Conservation (phyloP, 306 rosid species). For the Hippophae tibetana region DNA sequence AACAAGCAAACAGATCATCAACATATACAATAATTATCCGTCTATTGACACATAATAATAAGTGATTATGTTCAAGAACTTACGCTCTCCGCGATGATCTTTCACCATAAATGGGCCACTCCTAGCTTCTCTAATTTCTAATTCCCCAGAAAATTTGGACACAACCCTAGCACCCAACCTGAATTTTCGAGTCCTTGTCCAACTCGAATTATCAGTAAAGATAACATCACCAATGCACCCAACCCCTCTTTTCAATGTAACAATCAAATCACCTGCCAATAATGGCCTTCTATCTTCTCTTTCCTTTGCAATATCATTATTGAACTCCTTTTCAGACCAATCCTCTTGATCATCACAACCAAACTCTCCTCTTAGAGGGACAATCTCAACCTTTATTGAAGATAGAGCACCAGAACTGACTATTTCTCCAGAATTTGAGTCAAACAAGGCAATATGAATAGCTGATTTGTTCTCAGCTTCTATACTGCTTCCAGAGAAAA, state of each 20-base stretch:
- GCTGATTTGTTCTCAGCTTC: conserved; percentile 19
- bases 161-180: conserved; percentile 45
- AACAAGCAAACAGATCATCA: too few relatives aligned
- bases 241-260: conserved; percentile 37
- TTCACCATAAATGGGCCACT: conserved; percentile 49
- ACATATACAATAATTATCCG: too few relatives aligned
- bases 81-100: conserved; percentile 59
- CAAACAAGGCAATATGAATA: conserved; percentile 32
- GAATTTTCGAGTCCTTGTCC: conserved; percentile 44
- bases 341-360: conserved; percentile 31
- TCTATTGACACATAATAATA: neutral
- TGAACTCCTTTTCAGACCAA: conserved; percentile 47
- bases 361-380: conserved; percentile 42
- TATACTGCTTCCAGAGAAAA: conserved; percentile 28
- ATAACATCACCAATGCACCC: conserved; percentile 9
- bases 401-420: conserved; percentile 39
- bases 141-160: conserved; percentile 7
- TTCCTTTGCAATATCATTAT: conserved; percentile 21
- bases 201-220: conserved; percentile 60
- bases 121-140: conserved; percentile 39
- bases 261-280: conserved; percentile 31
- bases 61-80: conserved; percentile 14
- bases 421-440: conserved; percentile 24
- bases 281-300: conserved; percentile 48
- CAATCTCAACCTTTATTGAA: conserved; percentile 35